A percentile compares a stretch with the other conserved stretches of the same genome.
Evolutionary conservation across 805 yeast genomes (phyloP).

Genomic region (Saccharomycopsis microspora): DNA sequence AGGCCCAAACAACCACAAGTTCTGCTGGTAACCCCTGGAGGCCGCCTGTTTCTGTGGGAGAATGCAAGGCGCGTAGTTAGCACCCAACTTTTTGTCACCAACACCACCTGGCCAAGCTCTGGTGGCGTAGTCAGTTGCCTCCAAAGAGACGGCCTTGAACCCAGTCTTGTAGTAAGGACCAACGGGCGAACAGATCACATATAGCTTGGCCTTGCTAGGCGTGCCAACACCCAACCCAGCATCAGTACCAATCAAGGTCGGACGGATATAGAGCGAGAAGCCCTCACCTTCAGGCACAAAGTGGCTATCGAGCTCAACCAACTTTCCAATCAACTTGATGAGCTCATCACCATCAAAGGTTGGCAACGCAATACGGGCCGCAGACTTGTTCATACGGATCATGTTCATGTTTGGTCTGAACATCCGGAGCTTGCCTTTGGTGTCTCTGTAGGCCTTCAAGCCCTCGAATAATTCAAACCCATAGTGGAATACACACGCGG

Average conservation of each 20-base stretch:
- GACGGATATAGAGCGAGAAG: slow-evolving; percentile 86
- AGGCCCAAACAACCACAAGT: slow-evolving; percentile 91
- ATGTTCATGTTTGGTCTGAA: slow-evolving; percentile 91
- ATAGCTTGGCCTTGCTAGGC: slow-evolving; percentile 75
- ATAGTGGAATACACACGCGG: slow-evolving; percentile 85
- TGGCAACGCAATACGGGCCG: slow-evolving; percentile 83
- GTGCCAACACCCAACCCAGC: slow-evolving; percentile 77
- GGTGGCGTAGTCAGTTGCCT: slow-evolving; percentile 91
- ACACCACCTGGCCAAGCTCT: slow-evolving; percentile 99
- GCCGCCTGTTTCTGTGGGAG: slow-evolving; percentile 89
- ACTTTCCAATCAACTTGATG: slow-evolving; percentile 58
- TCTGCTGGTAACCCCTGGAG: slow-evolving; percentile 84
- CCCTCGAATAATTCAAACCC: slow-evolving; percentile 96
- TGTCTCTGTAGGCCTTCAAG: slow-evolving; percentile 74
- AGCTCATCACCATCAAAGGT: slow-evolving; percentile 71
- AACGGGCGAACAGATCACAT: slow-evolving; percentile 87
- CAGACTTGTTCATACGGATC: slow-evolving; percentile 82
- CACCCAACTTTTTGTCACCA: slow-evolving; percentile 94
- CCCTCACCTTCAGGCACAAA: slow-evolving; percentile 83
- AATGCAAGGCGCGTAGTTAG: slow-evolving; percentile 94
- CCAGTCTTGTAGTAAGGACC: slow-evolving; percentile 96
- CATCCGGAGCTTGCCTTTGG: slow-evolving; percentile 57
- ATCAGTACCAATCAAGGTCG: slow-evolving; percentile 90
- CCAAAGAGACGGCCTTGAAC: slow-evolving; percentile 87
- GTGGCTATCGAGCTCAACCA: slow-evolving; percentile 60